Conservation (phyloP, 2,329 filamentous ascomycete species). For the Lecanicillium sp. region DNA sequence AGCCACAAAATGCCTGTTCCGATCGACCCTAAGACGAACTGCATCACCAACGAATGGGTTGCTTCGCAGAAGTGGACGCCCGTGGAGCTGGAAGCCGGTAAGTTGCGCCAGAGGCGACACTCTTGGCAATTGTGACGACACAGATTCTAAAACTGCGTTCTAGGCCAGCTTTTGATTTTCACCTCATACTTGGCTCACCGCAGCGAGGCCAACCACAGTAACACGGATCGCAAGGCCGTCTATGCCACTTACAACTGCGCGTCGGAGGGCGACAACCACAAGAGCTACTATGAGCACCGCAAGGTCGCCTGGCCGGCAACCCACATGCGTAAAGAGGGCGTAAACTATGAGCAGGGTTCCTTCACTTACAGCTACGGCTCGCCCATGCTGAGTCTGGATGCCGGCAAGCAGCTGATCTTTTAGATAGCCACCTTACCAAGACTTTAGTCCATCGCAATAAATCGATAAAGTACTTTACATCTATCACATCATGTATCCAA, state of each 20-base stretch:
- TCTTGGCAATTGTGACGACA: neutral
- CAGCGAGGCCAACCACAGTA: constrained; percentile 16
- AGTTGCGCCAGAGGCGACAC: neutral
- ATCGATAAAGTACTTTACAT: too few relatives aligned
- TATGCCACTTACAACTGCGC: constrained; percentile 20
- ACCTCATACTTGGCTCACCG: constrained; percentile 18
- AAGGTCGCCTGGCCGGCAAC: constrained; percentile 17
- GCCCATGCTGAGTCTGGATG: constrained; percentile 18
- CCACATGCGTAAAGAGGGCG: constrained; percentile 18
- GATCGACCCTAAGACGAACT: constrained; percentile 15
- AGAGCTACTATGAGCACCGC: constrained; percentile 18
- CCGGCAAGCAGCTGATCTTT: constrained; percentile 17
- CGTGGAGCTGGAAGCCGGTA: constrained; percentile 17
- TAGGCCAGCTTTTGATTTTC: constrained; percentile 18
- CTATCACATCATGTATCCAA: too few relatives aligned
- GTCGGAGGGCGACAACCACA: constrained; percentile 17
- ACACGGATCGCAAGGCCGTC: constrained; percentile 16
- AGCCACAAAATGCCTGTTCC: constrained; percentile 17
- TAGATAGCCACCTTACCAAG: too few relatives aligned
- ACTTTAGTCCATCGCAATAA: too few relatives aligned
- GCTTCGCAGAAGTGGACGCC: constrained; percentile 15
- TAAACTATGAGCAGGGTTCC: constrained; percentile 14
- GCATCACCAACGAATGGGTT: constrained; percentile 17
- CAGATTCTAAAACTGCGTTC: neutral
- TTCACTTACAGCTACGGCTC: constrained; percentile 17